Conservation (phyloP, 129 eudicot species). For the Arctium lappa region DNA sequence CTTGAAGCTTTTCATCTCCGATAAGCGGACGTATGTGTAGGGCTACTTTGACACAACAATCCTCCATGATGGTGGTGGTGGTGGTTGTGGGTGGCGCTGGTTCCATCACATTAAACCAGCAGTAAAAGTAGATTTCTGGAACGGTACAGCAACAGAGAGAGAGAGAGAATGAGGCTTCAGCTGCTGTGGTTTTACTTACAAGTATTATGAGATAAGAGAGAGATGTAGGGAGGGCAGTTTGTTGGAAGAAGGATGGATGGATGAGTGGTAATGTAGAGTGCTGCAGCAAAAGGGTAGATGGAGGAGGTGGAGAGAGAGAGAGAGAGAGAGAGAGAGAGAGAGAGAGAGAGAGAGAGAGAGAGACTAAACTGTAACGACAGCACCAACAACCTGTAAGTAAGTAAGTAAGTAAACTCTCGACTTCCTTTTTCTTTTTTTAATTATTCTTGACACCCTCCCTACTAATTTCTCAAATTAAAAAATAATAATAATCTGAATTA, state of each 20-base stretch:
- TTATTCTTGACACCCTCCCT: not conserved
- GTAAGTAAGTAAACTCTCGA: constrained; percentile 5
- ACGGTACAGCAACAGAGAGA: not conserved
- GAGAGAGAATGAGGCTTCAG: constrained; percentile 8
- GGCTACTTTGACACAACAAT: constrained; percentile 96
- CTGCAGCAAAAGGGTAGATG: constrained; percentile 28
- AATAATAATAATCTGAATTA: too few relatives aligned
- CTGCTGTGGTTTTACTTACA: not conserved
- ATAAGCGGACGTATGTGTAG: constrained; percentile 87
- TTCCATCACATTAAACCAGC: constrained; percentile 49
- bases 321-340: not conserved
- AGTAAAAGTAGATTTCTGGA: not conserved
- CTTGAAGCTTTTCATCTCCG: constrained; percentile 90
- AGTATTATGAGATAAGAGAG: not conserved
- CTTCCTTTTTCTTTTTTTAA: not conserved
- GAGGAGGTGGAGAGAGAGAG: not conserved
- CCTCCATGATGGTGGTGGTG: constrained; percentile 38
- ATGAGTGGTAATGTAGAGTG: constrained; percentile 39
- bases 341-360: not conserved
- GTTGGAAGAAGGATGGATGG: constrained; percentile 5
- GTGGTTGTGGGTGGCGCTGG: constrained; percentile 24
- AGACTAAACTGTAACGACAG: constrained; percentile 37
- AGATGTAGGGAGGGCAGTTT: not conserved
- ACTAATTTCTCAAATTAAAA: not conserved
- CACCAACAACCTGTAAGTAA: constrained; percentile 18